Evolutionary conservation across 495 filamentous ascomycete species (phyloP).

Genomic region (Annulohypoxylon maeteangense): DNA sequence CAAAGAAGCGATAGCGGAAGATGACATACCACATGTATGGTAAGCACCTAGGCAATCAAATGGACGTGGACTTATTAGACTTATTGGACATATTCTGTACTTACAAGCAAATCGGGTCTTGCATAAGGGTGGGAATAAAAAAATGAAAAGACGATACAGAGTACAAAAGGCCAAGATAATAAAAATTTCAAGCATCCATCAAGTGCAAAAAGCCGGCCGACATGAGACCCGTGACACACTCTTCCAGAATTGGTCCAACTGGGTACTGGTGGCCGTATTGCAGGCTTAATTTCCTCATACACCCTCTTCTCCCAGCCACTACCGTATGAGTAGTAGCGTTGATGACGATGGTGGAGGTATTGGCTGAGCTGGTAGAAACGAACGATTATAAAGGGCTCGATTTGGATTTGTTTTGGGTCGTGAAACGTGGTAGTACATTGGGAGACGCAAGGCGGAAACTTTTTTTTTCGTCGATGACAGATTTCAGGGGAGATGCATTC

Average conservation of each 20-base stretch:
- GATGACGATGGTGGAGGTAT: slow-evolving; percentile 14
- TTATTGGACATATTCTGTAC: slow-evolving; percentile 7
- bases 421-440: slow-evolving; percentile 44
- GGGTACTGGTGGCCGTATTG: slow-evolving; percentile 16
- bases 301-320: slow-evolving; percentile 32
- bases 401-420: slow-evolving; percentile 24
- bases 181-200: slow-evolving; percentile 30
- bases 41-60: slow-evolving; percentile 19
- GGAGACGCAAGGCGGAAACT: slow-evolving; percentile 18
- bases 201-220: slow-evolving; percentile 24
- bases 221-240: slow-evolving; percentile 35
- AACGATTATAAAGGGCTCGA: slow-evolving; percentile 27
- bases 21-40: slow-evolving; percentile 21
- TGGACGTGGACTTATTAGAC: background rate
- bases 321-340: slow-evolving; percentile 22
- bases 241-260: slow-evolving; percentile 22
- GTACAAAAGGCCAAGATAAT: slow-evolving; percentile 39
- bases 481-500: slow-evolving; percentile 13
- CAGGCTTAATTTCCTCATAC: slow-evolving; percentile 34
- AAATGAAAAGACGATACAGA: slow-evolving; percentile 30
- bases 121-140: slow-evolving; percentile 44
- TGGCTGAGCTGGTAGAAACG: slow-evolving; percentile 15
- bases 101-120: slow-evolving; percentile 44
- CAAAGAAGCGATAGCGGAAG: slow-evolving; percentile 27
- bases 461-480: slow-evolving; percentile 14